Percentiles rank a stretch among this genome's conserved stretches.
These are phyloP conservation scores for Coemansia sp. DNA, from an alignment of 192 early-diverging fungal species.

Conservation along the genomic window DNA sequence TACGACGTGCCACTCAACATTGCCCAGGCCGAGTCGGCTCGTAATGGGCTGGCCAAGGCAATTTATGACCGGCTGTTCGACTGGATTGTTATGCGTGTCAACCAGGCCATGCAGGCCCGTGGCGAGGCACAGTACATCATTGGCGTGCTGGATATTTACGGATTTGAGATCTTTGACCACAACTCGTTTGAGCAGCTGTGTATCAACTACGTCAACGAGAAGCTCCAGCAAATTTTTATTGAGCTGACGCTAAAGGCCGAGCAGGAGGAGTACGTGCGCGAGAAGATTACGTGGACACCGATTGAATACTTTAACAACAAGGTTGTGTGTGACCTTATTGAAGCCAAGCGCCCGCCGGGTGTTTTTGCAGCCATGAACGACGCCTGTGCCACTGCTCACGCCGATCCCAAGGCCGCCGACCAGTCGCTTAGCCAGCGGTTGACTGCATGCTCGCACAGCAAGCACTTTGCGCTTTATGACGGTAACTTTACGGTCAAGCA, in stretches of 20 bases:
- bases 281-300: conserved; percentile 98
- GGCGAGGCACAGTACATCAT: conserved; percentile 65
- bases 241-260: conserved; percentile 97
- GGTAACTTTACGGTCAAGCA: conserved; percentile 83
- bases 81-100: conserved; percentile 96
- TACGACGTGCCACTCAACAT: conserved; percentile 89
- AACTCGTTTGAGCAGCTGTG: conserved; percentile 99
- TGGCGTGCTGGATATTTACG: conserved; percentile 98
- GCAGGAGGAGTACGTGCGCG: conserved; percentile 96
- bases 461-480: conserved; percentile 72
- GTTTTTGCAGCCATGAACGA: conserved; percentile 93
- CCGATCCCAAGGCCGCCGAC: conserved; percentile 79
- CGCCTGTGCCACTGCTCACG: conserved; percentile 96
- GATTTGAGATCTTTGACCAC: conserved; percentile 93
- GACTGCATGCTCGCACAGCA: conserved; percentile 63
- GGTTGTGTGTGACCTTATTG: conserved; percentile 97
- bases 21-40: conserved; percentile 82
- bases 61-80: conserved; percentile 94
- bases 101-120: conserved; percentile 75
- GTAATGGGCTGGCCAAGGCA: conserved; percentile 93
- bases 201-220: conserved; percentile 99
- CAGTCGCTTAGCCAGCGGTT: conserved; percentile 71
- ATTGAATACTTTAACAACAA: conserved; percentile 99
- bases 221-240: conserved; percentile 98
- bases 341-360: conserved; percentile 93